These are phyloP conservation scores for Plectosphaerella sp. DNA, from an alignment of 2,329 filamentous ascomycete genomes.

Conservation along the genomic window DNA sequence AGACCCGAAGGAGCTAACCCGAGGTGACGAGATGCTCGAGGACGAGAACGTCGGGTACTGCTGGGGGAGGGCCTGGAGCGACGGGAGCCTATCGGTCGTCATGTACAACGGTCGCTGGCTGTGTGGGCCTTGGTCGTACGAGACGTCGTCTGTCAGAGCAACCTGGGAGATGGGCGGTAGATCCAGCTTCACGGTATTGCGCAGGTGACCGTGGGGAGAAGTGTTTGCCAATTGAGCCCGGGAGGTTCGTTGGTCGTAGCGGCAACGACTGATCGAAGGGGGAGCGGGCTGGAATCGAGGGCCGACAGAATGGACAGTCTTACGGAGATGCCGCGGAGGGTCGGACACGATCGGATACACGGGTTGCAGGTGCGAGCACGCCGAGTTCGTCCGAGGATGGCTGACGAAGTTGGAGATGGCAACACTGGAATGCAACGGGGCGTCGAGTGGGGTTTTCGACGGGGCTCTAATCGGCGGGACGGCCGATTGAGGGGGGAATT, in stretches of 20 bases:
- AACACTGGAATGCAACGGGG: no score
- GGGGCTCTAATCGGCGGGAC: no score
- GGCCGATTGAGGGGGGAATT: no score
- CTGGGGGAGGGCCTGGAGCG: constrained; percentile 61
- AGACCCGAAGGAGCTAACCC: constrained; percentile 69
- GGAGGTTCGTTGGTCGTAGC: not conserved
- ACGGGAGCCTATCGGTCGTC: constrained; percentile 65
- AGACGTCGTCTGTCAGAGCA: constrained; percentile 67
- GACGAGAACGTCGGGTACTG: constrained; percentile 62
- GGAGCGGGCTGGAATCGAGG: no score
- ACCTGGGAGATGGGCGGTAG: constrained; percentile 81
- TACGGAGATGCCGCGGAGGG: no score
- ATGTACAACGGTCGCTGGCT: constrained; percentile 62
- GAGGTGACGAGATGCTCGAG: constrained; percentile 69
- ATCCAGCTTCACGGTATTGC: constrained; percentile 86
- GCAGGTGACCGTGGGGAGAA: constrained; percentile 17
- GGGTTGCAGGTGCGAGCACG: no score
- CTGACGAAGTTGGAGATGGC: no score
- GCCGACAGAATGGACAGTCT: no score
- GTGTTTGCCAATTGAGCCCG: not conserved
- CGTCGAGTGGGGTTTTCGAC: no score
- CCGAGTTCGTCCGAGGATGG: no score
- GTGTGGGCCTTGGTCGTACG: constrained; percentile 66
- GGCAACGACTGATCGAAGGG: not conserved
- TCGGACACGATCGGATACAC: no score